Evolutionary conservation across 805 yeast genomes (phyloP).

Genomic region (Huiozyma sinensis): DNA sequence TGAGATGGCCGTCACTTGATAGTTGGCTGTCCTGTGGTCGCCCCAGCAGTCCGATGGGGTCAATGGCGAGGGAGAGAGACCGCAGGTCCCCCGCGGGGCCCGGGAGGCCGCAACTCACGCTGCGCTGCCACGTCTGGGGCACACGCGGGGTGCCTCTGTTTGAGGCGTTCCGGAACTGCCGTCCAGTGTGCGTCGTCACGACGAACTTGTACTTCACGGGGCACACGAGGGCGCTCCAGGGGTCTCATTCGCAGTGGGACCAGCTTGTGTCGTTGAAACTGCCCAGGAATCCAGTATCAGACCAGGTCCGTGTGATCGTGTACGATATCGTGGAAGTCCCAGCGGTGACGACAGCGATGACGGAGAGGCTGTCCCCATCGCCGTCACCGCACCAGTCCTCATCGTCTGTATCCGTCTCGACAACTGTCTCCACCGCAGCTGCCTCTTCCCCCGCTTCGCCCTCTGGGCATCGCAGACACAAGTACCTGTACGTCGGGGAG

Average conservation of each 20-base stretch:
- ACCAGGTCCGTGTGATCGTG: constrained; percentile 20
- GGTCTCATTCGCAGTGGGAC: constrained; percentile 11
- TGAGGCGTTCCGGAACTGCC: constrained; percentile 17
- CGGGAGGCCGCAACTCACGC: constrained; percentile 7
- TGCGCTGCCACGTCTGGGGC: constrained; percentile 15
- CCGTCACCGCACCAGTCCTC: background rate
- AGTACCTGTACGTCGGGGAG: constrained; percentile 25
- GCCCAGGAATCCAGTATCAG: constrained; percentile 19
- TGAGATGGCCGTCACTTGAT: no score
- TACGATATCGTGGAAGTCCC: constrained; percentile 17
- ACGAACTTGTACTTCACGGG: constrained; percentile 18
- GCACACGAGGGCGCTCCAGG: constrained; percentile 13
- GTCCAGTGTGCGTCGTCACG: constrained; percentile 22
- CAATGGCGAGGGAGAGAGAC: background rate
- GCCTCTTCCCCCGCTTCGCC: background rate
- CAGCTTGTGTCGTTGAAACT: constrained; percentile 20
- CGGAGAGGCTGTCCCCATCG: background rate
- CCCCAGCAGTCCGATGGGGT: no score
- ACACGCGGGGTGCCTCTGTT: constrained; percentile 17
- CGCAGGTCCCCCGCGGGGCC: background rate
- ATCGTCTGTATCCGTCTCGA: background rate
- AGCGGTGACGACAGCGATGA: background rate
- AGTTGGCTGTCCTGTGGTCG: no score
- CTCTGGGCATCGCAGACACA: background rate
- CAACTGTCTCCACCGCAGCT: background rate